Base-by-base conservation (phyloP, 2,329 filamentous ascomycete species). In the Sclerotinia subarctica region DNA sequence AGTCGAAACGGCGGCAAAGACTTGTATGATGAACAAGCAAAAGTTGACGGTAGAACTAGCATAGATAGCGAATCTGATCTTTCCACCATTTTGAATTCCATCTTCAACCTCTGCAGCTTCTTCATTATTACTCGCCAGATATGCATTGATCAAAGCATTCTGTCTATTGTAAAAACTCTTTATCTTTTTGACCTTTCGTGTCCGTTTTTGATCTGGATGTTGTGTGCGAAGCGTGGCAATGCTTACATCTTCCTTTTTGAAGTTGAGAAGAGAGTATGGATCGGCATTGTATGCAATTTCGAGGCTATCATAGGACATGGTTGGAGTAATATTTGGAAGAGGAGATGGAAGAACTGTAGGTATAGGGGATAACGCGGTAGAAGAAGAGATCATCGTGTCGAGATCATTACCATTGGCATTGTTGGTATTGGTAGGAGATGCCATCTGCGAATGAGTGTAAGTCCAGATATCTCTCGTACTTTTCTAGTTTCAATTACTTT, bases 1-100 rank as follows among this genome's bases (percentile, higher is more conserved):
- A 0, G 94, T 97, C 0, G 91, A 87, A 57, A 92, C 86, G 70
- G 95, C 95, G 54, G 90, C 95, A 77, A 96, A 99, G 49, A 97
- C 82, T 79, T 99, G 95, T 24, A 99, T 83, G 5, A 84, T 84
- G 0, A 94, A 88, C 7, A 99, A 84, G 38, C 91, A 70, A 68
- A 97, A 78, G 75, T 98, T 98, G 69, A 94, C 94, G 1, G 81
- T 86, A 74, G 97, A 92, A 49, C 86, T 88, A 21, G 86, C 87
- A 77, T 84, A 88, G 19, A 89, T 81, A 51, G 86, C 86, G 42
- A 70, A 66, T 44, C 66, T 68, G 10, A 70, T 59, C 52, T 70
- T 70, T 29, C 64, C 54, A 11, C 64, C 64, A 10, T 67, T 67
- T 52, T 67, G 54, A 15, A 67, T n/a, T 35, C 81, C 81, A 73